Evolutionary conservation across 495 filamentous ascomycete genomes (phyloP).

Genomic region (Penicillium paxilli): DNA sequence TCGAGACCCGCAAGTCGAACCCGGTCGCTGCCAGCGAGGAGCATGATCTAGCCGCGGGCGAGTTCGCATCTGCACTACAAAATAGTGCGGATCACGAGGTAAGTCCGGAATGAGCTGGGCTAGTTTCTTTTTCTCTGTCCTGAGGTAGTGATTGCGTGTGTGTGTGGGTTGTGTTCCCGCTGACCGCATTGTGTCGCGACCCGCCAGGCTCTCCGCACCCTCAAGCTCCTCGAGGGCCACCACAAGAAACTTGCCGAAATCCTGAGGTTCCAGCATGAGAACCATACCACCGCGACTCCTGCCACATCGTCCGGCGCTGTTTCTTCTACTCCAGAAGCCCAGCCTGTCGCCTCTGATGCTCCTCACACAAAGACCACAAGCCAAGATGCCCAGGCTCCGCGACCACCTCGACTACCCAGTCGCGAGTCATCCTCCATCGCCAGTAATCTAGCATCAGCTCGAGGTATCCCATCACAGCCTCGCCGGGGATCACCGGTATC

Average conservation of each 20-base stretch:
- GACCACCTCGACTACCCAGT: slow-evolving; percentile 47
- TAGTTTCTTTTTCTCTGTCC: background rate
- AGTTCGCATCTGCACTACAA: slow-evolving; percentile 81
- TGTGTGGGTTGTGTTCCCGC: too few species aligned
- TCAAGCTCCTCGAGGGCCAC: slow-evolving; percentile 82
- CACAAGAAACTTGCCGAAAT: slow-evolving; percentile 78
- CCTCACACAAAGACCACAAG: slow-evolving; percentile 29
- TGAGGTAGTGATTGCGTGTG: too few species aligned
- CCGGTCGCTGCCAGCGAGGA: slow-evolving; percentile 79
- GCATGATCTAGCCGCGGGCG: slow-evolving; percentile 84
- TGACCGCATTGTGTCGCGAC: background rate
- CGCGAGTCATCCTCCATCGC: slow-evolving; percentile 85
- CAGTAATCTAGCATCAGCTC: slow-evolving; percentile 83
- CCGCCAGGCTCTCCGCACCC: slow-evolving; percentile 69
- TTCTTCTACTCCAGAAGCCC: slow-evolving; percentile 4
- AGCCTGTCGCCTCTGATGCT: slow-evolving; percentile 14
- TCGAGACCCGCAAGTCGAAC: slow-evolving; percentile 71
- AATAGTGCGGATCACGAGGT: slow-evolving; percentile 75
- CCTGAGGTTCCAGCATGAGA: slow-evolving; percentile 67
- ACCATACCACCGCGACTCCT: slow-evolving; percentile 40
- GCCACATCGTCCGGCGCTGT: slow-evolving; percentile 9
- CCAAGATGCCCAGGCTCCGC: slow-evolving; percentile 36
- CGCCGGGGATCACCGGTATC: slow-evolving; percentile 59
- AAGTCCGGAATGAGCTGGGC: background rate
- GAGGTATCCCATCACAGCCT: slow-evolving; percentile 76